Evolutionary conservation across 306 rosid genomes (phyloP), one percentile per base, ranked within the genome.

Genomic region (Fragaria vesca): DNA sequence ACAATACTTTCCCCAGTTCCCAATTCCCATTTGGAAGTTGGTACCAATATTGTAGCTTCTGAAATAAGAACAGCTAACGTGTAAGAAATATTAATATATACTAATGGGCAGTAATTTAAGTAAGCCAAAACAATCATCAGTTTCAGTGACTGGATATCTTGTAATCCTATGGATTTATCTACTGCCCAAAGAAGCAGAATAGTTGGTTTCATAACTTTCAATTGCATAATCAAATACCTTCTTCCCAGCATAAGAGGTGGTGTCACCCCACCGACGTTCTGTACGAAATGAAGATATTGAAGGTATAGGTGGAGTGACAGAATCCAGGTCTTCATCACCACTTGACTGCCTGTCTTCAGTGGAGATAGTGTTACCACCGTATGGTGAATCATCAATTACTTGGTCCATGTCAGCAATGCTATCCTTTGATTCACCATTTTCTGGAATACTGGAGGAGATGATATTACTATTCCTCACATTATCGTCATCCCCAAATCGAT

Each of bases 21-120:
- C 97, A 95, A 77, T 86, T 88, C 76, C 93, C 94, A 79, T 87
- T 87, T 72, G 99, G 90, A 80, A 87, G 98, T 87, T 91, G 97
- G 85, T 88, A 85, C 99, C 99, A 95, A 63, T 88, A 95, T 61
- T 91, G 97, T 70, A 90, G 84, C 88, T 88, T 90, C 98, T 91
- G 99, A 85, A 87, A 89, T 71, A 75, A 57, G 58, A 78, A 79
- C 77, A 77, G 80, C 81, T 75, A 75, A 72, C 48, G 71, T 70
- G 83, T 81, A 79, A 79, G 71, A 75, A 60, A 76, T 55, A 75
- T 11, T 67, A 78, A 75, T 26, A 78, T 62, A 48, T 26, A 63
- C 73, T 38, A 62, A 63, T 51, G 48, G 58, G 30, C 43, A n/a
- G 76, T 54, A 45, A 79, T 62, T 28, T 24, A 61, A 62, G 61